Evolutionary conservation across 139 green algal genomes (phyloP), one percentile per base, ranked within the genome.

Genomic region (Auxenochlorella pyrenoidosa): DNA sequence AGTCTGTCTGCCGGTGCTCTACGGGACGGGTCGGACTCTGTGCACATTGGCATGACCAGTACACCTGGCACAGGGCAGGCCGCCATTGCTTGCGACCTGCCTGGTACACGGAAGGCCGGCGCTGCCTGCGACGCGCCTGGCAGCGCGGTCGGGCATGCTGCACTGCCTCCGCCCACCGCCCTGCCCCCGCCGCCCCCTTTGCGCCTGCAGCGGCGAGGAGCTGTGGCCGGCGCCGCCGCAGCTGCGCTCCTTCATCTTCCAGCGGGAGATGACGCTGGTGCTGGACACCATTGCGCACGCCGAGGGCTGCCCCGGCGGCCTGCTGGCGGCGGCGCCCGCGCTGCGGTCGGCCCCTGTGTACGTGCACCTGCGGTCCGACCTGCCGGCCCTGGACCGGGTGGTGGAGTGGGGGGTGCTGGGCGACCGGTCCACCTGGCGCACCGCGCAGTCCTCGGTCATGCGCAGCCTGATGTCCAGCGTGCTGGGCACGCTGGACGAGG

Each of bases 171-270:
- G 54, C 54, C 54, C 12, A 10, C 47, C 10, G 47, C 54, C 54
- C 54, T 24, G 54, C 16, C 54, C 54, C 54, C 16, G 15, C 54
- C 16, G 15, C 54, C 16, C 16, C 16, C 15, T 24, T 8, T 63
- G 54, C 22, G 54, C 54, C 54, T 63, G 54, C 54, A 63, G 94
- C 87, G 96, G 96, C 0, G 93, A 96, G 79, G 95, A 95, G 84
- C 68, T 88, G 3, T 98, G 96, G 94, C 90, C 98, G 0, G 96
- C 96, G 0, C 96, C 96, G 4, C 93, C 96, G 1, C 47, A 87
- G 71, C 90, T 98, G n/a, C 91, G 96, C 3, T 94, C 95, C 87
- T 97, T 96, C 88, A 97, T 99, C 65, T 99, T 99, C 86, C 86
- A 93, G n/a, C 84, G 96, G 3, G 96, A 99, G 77, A 97, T 99